Base-by-base conservation (phyloP, 2,329 filamentous ascomycete genomes). In the Ophiobolus disseminans region DNA sequence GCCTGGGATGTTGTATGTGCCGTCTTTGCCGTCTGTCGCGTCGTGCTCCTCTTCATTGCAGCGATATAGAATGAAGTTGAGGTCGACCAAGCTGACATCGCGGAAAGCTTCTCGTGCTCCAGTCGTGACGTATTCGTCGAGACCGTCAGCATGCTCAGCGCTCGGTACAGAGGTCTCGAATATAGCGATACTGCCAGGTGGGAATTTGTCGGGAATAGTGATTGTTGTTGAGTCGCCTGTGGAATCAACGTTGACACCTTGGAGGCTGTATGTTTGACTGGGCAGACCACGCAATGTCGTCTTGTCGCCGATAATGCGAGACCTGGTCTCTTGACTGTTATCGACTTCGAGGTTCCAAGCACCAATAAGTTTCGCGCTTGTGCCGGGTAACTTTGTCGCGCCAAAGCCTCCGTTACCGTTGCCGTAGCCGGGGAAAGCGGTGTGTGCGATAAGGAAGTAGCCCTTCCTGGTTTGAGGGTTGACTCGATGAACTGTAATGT, bases 111-210 rank as follows among this genome's bases (percentile, higher is more conserved):
- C 82, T 55, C 87, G 86, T 0, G 87, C 91, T 23, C 90, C 91
- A 21, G 87, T 88, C 0, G 90, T 94, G 48, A 97, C 88, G 69
- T 89, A 96, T 34, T 86, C 88, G 69, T 97, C 92, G 14, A 99
- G 78, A 17, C 91, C 90, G 31, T 87, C 83, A 1, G 88, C 86
- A 70, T 96, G 89, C 67, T 97, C 91, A 2, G 89, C 89, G 19
- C 86, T 86, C 3, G 92, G 92, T 21, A 97, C 94, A 87, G 89
- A 97, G 0, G 94, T 99, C 76, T 97, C 92, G 60, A 97, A 96
- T 2, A 99, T 79, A 2, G 92, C 91, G 59, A 99, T 96, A 58
- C 91, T 96, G 49, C 94, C 94, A 11, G 95, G 92, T 3, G 91
- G 90, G 69, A 99, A 96, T 53, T 86, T 85, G 37, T 91, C 86